These are phyloP conservation scores for Leccinum solheimii DNA, from an alignment of 1,284 basidiomycete species.

Conservation along the genomic window DNA sequence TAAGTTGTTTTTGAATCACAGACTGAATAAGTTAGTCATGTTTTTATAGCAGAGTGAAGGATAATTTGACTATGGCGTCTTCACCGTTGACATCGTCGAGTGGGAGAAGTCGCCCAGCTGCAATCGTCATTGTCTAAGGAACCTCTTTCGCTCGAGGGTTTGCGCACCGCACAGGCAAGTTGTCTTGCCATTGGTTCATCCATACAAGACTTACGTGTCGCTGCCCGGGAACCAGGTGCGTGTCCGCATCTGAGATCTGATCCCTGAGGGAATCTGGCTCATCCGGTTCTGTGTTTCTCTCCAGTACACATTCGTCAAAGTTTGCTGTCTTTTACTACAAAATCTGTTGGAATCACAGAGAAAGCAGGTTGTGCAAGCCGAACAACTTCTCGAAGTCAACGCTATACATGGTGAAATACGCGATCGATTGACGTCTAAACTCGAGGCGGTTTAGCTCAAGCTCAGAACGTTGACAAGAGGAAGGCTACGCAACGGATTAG, in stretches of 20 bases:
- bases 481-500: conserved; percentile 77
- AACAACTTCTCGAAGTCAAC: conserved; percentile 28
- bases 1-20: too few species aligned
- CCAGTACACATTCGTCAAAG: conserved; percentile 35
- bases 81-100: too few species aligned
- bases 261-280: conserved; percentile 5
- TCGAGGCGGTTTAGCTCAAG: conserved; percentile 26
- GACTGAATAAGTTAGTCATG: too few species aligned
- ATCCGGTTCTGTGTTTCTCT: not conserved
- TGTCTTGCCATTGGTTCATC: too few species aligned
- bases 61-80: too few species aligned
- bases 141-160: too few species aligned
- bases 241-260: conserved; percentile 4
- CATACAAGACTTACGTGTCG: conserved; percentile 8
- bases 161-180: too few species aligned
- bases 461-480: conserved; percentile 66
- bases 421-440: conserved; percentile 31
- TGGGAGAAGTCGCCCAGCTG: too few species aligned
- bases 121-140: too few species aligned
- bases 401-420: conserved; percentile 31
- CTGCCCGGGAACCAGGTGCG: conserved; percentile 39
- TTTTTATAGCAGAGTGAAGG: too few species aligned
- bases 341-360: conserved; percentile 34
- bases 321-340: conserved; percentile 34
- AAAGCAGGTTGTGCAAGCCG: conserved; percentile 28